Percentiles rank a stretch among this genome's conserved stretches.
Conservation (phyloP, 371 early-diverging fungal species). For the Circinella umbellata region DNA sequence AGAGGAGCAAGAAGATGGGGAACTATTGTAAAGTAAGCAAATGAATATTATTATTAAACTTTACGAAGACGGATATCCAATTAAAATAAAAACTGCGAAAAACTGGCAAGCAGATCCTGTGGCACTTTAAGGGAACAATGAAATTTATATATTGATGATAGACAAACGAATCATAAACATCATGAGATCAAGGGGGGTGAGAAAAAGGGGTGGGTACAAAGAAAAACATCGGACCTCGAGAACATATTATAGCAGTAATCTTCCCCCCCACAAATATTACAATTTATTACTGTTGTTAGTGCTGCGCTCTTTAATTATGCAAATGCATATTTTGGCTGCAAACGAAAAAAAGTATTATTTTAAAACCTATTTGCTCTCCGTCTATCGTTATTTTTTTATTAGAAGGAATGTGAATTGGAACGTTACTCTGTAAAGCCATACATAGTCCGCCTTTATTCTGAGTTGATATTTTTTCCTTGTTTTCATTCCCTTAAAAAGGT, state of each 20-base stretch:
- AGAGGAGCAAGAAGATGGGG: too few relatives aligned
- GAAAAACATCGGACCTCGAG: neutral
- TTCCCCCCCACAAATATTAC: neutral
- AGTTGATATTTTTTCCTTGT: too few relatives aligned
- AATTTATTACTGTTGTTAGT: neutral
- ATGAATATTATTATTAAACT: too few relatives aligned
- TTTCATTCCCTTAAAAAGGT: too few relatives aligned
- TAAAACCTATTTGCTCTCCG: neutral
- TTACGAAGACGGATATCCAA: too few relatives aligned
- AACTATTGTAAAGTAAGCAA: too few relatives aligned
- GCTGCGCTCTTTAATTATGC: neutral
- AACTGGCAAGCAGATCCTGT: neutral
- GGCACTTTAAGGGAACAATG: neutral
- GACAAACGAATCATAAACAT: neutral
- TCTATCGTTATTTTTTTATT: neutral
- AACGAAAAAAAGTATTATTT: neutral
- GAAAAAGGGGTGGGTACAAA: neutral
- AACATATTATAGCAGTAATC: neutral
- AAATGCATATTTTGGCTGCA: neutral
- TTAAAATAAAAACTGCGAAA: neutral
- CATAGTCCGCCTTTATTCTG: too few relatives aligned
- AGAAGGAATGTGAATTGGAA: too few relatives aligned
- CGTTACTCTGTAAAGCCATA: too few relatives aligned
- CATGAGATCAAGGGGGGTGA: neutral
- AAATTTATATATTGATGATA: constrained; percentile 6